A percentile compares a stretch with the other conserved stretches of the same genome.
phyloP scores from a whole-genome alignment of 1,139 yeast genomes.

The Wickerhamomyces sp. region DNA sequence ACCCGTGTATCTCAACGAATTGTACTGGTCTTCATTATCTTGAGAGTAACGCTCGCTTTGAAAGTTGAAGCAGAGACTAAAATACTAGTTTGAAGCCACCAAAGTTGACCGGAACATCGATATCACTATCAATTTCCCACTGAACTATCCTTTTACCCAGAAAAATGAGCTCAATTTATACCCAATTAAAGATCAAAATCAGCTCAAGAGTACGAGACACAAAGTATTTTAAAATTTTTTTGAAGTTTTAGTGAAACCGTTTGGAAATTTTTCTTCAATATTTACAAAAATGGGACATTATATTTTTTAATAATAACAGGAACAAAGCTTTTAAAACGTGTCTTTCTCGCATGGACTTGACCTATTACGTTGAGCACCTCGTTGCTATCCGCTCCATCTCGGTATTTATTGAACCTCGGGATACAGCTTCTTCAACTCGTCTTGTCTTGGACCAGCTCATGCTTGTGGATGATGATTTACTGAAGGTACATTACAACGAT shows the following conservation, averaged over 20 bases:
- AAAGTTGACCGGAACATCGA: too few relatives aligned
- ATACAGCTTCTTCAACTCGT: too few relatives aligned
- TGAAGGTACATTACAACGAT: background rate
- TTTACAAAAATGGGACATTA: too few relatives aligned
- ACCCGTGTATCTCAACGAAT: constrained; percentile 33
- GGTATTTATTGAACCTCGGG: background rate
- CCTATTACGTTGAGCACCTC: background rate
- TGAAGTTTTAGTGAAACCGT: background rate
- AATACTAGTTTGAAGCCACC: background rate
- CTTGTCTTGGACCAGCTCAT: background rate
- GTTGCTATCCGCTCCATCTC: background rate
- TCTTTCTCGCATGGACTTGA: background rate
- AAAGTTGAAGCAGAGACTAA: background rate
- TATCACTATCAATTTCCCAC: too few relatives aligned
- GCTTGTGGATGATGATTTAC: background rate
- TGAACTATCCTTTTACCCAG: too few relatives aligned
- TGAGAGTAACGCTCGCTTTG: constrained; percentile 25
- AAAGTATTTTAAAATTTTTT: too few relatives aligned
- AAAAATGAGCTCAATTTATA: too few relatives aligned
- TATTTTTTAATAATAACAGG: background rate
- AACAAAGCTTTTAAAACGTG: too few relatives aligned
- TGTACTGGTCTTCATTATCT: constrained; percentile 26
- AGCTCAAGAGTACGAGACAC: background rate
- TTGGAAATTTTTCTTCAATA: too few relatives aligned
- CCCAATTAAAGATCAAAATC: too few relatives aligned